These are phyloP conservation scores for Lanmaoa pseudosensibilis DNA, from an alignment of 768 basidiomycete genomes.

Conservation along the genomic window DNA sequence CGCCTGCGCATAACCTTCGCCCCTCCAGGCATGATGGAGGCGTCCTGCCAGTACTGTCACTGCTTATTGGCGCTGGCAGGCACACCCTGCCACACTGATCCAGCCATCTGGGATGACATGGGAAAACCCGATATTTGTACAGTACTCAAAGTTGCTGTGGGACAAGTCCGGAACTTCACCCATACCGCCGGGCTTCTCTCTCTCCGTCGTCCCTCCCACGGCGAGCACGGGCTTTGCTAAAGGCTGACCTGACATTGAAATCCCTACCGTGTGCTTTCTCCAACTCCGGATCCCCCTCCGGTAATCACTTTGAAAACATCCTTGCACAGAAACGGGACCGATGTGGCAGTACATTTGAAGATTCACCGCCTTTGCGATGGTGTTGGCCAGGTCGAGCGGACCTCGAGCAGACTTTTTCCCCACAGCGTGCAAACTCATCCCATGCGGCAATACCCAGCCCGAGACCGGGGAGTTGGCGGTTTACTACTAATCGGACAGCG, in stretches of 20 bases:
- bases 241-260: background rate
- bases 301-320: background rate
- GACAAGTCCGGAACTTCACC: conserved; percentile 9
- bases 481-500: background rate
- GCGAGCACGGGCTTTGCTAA: conserved; percentile 10
- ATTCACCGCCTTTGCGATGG: background rate
- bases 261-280: background rate
- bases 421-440: background rate
- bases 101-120: conserved; percentile 2
- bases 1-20: conserved; percentile 10
- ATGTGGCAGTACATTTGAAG: conserved; percentile 8
- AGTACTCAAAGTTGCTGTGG: background rate
- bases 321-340: background rate
- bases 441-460: background rate
- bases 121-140: conserved; percentile 1
- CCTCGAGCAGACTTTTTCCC: background rate
- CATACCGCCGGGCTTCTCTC: background rate
- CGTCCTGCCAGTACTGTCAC: background rate
- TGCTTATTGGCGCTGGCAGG: background rate
- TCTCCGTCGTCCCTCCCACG: conserved; percentile 10
- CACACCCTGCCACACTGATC: background rate
- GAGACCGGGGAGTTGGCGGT: background rate
- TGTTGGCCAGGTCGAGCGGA: no score
- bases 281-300: conserved; percentile 8
- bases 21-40: background rate